Percentiles rank a stretch among this genome's conserved stretches.
These are phyloP conservation scores for Blastocystis sp. DNA, from an alignment of 352 stramenopile genomes.

Conservation along the genomic window DNA sequence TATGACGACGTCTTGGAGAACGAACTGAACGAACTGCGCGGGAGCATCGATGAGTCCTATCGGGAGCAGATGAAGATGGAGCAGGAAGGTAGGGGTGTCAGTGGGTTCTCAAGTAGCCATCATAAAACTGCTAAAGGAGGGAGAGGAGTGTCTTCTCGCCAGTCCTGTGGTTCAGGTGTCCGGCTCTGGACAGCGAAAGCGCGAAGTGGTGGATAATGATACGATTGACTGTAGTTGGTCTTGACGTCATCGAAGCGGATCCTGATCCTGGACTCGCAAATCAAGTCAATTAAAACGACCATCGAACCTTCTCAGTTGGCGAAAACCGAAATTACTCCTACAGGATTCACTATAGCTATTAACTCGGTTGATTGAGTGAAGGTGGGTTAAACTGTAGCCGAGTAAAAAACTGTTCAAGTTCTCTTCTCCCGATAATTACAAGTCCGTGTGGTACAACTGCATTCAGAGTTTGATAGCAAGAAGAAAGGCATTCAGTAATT, in stretches of 20 bases:
- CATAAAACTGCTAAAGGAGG: neutral
- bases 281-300: neutral
- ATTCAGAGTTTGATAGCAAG: constrained; percentile 3
- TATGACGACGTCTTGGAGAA: constrained; percentile 20
- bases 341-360: neutral
- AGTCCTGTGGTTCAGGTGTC: neutral
- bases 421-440: neutral
- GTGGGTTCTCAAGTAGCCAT: neutral
- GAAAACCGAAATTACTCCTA: neutral
- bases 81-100: neutral
- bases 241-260: neutral
- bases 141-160: neutral
- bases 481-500: neutral
- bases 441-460: constrained; percentile 41
- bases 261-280: neutral
- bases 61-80: neutral
- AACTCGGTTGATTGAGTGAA: neutral
- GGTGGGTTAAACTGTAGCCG: neutral
- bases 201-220: neutral
- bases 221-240: neutral
- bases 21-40: neutral
- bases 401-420: constrained; percentile 17
- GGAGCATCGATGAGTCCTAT: constrained; percentile 23
- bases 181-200: neutral
- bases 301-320: neutral